A percentile compares a stretch with the other conserved stretches of the same genome.
Conservation (phyloP, 768 basidiomycete genomes). For the Mycena maculata region DNA sequence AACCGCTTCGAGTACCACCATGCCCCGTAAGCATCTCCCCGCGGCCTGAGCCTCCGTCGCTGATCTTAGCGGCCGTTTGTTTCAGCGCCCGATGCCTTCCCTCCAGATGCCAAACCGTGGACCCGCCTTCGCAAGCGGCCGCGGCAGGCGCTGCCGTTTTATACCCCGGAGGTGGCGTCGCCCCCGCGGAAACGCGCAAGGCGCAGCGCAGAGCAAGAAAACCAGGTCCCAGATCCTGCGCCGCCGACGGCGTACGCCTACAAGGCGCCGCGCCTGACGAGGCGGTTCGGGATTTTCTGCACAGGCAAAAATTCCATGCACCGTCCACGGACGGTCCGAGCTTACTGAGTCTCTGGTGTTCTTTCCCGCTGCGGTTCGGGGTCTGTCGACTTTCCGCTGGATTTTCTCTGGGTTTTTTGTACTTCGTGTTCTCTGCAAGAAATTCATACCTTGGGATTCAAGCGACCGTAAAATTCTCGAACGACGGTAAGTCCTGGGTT, state of each 20-base stretch:
- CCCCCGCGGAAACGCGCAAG: constrained; percentile 14
- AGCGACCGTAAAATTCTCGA: too few relatives aligned
- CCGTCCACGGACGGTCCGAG: constrained; percentile 13
- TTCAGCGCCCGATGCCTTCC: constrained; percentile 27
- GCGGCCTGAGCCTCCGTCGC: background rate
- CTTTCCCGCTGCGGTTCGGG: background rate
- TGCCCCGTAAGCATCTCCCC: constrained; percentile 23
- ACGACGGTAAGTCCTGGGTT: too few relatives aligned
- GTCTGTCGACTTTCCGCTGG: background rate
- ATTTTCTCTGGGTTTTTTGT: background rate
- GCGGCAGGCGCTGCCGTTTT: background rate
- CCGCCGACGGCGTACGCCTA: constrained; percentile 13
- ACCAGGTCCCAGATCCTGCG: constrained; percentile 12
- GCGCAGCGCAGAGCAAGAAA: constrained; percentile 13
- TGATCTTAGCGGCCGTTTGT: background rate
- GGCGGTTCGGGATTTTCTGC: constrained; percentile 34
- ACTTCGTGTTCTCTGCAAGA: background rate
- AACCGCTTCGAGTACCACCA: constrained; percentile 11
- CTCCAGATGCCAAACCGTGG: background rate
- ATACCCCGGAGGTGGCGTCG: background rate
- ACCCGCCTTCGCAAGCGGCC: constrained; percentile 9
- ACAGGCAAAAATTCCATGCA: constrained; percentile 32
- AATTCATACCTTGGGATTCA: too few relatives aligned
- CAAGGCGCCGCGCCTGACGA: constrained; percentile 27
- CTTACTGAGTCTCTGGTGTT: constrained; percentile 3